Conservation (phyloP, 192 early-diverging fungal genomes). For the Jimgerdemannia flammicorona region DNA sequence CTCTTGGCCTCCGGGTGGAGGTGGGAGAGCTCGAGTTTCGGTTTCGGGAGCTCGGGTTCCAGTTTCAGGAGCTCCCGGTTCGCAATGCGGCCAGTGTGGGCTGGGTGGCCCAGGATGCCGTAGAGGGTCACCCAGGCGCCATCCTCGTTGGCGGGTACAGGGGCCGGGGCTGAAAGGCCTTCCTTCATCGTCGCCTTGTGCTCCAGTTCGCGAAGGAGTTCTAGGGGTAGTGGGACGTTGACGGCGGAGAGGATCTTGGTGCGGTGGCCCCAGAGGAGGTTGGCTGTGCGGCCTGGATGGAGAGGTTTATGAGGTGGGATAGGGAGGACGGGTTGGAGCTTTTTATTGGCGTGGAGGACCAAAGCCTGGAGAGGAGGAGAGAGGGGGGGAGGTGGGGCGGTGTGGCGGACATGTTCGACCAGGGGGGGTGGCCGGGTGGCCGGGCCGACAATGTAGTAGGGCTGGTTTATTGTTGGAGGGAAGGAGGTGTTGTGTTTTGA, state of each 20-base stretch:
- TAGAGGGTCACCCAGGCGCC: neutral
- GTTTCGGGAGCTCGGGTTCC: neutral
- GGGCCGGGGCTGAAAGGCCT: neutral
- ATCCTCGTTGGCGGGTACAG: neutral
- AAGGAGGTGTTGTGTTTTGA: neutral
- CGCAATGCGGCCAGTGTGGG: too few relatives aligned
- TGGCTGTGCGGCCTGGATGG: conserved; percentile 27
- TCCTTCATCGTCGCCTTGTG: conserved; percentile 4
- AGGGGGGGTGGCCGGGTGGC: conserved; percentile 11
- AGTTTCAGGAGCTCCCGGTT: neutral
- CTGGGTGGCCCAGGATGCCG: neutral
- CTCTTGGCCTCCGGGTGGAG: neutral
- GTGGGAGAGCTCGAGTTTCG: neutral
- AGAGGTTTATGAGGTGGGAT: conserved; percentile 23
- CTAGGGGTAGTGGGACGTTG: conserved; percentile 19
- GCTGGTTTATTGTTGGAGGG: neutral
- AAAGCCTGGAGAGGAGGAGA: conserved; percentile 9
- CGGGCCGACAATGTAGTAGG: conserved; percentile 11
- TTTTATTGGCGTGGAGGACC: neutral
- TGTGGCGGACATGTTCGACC: conserved; percentile 26
- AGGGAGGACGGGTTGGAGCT: conserved; percentile 21
- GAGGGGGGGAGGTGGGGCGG: conserved; percentile 25
- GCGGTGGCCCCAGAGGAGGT: conserved; percentile 31
- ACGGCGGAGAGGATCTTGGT: conserved; percentile 10
- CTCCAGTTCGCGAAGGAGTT: conserved; percentile 26